Conservation (phyloP, 345 rosid species). For the Balakata baccata region DNA sequence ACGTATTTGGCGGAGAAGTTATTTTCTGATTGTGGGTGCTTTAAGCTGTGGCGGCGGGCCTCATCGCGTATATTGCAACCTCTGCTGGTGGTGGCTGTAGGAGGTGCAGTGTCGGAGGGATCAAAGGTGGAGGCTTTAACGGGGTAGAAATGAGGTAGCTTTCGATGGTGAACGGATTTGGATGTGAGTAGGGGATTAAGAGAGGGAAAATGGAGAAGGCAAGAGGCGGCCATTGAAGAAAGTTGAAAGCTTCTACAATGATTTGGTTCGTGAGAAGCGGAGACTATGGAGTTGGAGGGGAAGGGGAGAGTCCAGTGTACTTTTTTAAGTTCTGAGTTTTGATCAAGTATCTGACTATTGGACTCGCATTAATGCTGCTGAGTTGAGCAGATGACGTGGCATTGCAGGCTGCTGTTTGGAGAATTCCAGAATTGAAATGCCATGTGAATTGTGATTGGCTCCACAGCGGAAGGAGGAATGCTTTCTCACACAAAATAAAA, state of each 20-base stretch:
- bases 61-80: conserved; percentile 47
- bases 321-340: too few species aligned
- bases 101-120: conserved; percentile 11
- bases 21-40: conserved; percentile 16
- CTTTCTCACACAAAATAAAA: neutral
- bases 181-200: neutral
- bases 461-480: neutral
- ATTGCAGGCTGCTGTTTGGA: too few species aligned
- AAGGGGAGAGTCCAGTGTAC: too few species aligned
- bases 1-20: conserved; percentile 55
- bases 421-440: neutral
- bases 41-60: conserved; percentile 42
- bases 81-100: conserved; percentile 10
- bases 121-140: conserved; percentile 12
- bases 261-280: neutral
- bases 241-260: neutral
- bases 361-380: too few species aligned
- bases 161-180: neutral
- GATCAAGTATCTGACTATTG: too few species aligned
- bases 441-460: neutral
- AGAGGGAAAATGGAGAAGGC: conserved; percentile 15
- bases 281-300: neutral
- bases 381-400: too few species aligned
- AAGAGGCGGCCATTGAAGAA: conserved; percentile 34
- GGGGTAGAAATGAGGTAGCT: conserved; percentile 8